Evolutionary conservation across 2,329 filamentous ascomycete species (phyloP).

Genomic region (Apiospora phragmitis): DNA sequence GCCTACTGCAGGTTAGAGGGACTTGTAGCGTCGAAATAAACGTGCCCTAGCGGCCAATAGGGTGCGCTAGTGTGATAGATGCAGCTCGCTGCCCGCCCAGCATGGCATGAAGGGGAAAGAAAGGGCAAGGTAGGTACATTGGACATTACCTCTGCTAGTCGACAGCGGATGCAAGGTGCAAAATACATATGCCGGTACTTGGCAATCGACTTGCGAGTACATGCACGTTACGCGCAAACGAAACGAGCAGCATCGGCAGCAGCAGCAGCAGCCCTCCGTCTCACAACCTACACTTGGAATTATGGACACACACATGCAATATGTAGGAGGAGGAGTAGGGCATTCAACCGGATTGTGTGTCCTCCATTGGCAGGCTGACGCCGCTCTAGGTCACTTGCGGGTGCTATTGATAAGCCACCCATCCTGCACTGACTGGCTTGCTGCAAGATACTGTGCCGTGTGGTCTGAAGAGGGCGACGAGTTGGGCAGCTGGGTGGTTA

Average conservation of each 20-base stretch:
- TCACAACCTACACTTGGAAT: neutral
- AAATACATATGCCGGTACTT: constrained; percentile 11
- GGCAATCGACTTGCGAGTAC: neutral
- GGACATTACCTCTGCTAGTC: neutral
- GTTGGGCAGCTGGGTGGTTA: neutral
- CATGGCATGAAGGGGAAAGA: neutral
- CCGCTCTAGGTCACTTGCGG: neutral
- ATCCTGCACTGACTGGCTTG: neutral
- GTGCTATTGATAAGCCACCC: neutral
- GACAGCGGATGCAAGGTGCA: neutral
- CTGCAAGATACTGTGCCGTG: neutral
- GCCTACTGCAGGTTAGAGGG: constrained; percentile 21
- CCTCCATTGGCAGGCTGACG: neutral
- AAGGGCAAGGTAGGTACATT: neutral
- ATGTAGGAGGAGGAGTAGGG: neutral
- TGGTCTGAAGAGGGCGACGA: neutral
- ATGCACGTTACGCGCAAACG: neutral
- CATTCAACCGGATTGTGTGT: constrained; percentile 3
- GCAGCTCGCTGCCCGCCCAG: constrained; percentile 2
- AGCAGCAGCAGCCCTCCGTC: neutral
- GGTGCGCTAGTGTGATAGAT: constrained; percentile 12
- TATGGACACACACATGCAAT: neutral
- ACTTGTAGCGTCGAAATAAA: constrained; percentile 26
- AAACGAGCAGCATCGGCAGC: neutral
- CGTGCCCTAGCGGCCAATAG: constrained; percentile 27